Base-by-base conservation (phyloP, 306 rosid species). In the Acacia acuminata region DNA sequence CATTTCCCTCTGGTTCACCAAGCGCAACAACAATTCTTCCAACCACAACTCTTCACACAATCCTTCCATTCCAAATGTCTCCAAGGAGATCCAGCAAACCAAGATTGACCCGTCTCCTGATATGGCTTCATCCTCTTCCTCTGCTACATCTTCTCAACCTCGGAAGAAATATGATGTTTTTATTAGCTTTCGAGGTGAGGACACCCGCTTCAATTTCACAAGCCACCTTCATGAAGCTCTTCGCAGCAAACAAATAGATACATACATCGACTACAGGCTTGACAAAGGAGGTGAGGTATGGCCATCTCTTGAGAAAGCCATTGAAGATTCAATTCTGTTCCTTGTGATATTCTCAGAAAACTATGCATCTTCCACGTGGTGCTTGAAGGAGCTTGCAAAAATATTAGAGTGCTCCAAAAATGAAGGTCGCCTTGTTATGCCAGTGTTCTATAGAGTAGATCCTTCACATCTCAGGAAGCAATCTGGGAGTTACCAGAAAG, bases 71-170 rank as follows among this genome's bases (percentile, higher is more conserved):
- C 58, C 76, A 5, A 44, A 71, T 16, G 79, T 87, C 45, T 92
- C 96, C 2, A 92, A 92, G 85, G 96, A 92, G 76, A 92, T 92
- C 56, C 89, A 90, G 86, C 90, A 90, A 78, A 88, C 89, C 67
- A 71, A 84, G 75, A 86, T 91, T 45, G 94, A 89, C 36, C 36
- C 36, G 36, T 32, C 36, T 32, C 36, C 4, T 32, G 36, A 3
- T 32, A 32, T 53, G 22, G 60, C 60, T 6, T 19, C 60, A 19
- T 53, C 60, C 7, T 38, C 42, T 38, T 38, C 42, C 42, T 38
- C 42, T 38, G n/a, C 24, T 6, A 2, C 60, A 7, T 53, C 60
- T 53, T 7, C 60, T 53, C 24, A 19, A 53, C 0, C 60, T 53
- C 22, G 24, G 2, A 53, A 53, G 60, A 19, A 53, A 53, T 53